A percentile compares a stretch with the other conserved stretches of the same genome.
Evolutionary conservation across 2,329 filamentous ascomycete species (phyloP).

Genomic region (Aureobasidium uvarum): DNA sequence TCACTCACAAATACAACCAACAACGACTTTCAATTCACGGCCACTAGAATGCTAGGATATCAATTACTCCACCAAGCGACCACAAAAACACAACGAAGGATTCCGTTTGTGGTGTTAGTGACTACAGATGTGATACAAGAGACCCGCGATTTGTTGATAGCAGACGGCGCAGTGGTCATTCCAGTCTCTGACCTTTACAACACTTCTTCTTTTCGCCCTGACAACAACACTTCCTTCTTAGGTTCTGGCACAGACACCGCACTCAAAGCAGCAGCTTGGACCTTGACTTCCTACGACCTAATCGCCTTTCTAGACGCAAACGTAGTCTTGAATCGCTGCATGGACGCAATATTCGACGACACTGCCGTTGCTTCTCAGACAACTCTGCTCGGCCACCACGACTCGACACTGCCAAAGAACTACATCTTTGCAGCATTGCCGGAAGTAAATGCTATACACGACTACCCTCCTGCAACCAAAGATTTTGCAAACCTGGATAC

Average conservation of each 20-base stretch:
- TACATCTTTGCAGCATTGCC: slow-evolving; percentile 40
- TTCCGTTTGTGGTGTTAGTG: slow-evolving; percentile 37
- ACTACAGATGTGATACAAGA: slow-evolving; percentile 31
- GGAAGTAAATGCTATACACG: slow-evolving; percentile 39
- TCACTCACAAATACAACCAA: slow-evolving; percentile 30
- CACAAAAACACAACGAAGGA: slow-evolving; percentile 30
- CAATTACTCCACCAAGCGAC: slow-evolving; percentile 35
- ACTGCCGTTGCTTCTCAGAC: slow-evolving; percentile 31
- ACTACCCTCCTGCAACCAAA: slow-evolving; percentile 38
- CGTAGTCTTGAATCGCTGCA: slow-evolving; percentile 32
- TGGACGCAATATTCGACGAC: slow-evolving; percentile 39
- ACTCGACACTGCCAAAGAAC: slow-evolving; percentile 33
- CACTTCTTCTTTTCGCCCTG: too few species aligned
- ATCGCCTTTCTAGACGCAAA: slow-evolving; percentile 40
- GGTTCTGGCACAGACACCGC: neutral
- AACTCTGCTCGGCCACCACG: slow-evolving; percentile 19
- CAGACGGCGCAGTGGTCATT: slow-evolving; percentile 33
- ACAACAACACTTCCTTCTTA: too few species aligned
- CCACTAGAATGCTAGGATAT: slow-evolving; percentile 34
- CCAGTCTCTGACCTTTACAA: slow-evolving; percentile 17
- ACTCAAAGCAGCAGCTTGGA: slow-evolving; percentile 42
- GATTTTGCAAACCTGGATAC: slow-evolving; percentile 35
- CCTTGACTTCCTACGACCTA: slow-evolving; percentile 39
- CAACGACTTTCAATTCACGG: slow-evolving; percentile 35
- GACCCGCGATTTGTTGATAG: slow-evolving; percentile 31